Base-by-base conservation (phyloP, 2,329 filamentous ascomycete genomes). In the Stachybotrys chlorohalonatus region DNA sequence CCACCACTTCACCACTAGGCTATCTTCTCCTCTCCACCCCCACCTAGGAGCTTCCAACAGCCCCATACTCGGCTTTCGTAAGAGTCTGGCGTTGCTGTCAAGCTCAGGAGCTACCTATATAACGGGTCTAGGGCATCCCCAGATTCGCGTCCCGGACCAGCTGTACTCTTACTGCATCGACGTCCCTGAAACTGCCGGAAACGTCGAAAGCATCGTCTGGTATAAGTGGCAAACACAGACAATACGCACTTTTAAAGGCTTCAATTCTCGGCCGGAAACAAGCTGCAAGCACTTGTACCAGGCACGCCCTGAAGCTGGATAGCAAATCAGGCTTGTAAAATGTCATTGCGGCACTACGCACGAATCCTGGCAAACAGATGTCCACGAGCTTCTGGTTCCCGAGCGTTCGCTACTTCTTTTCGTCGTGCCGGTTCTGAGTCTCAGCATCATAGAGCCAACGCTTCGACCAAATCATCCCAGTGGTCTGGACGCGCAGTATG, bases 401-500 rank as follows among this genome's bases (percentile, higher is more conserved):
- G 49, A 31, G 36, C 17, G 42, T 49, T 50, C 16, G 52, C 57
- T 15, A 54, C 56, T 6, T 52, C 56, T 32, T 53, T 59, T 30
- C 54, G 53, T 36, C 48, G 58, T 17, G 39, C 51, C 48, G 53
- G 51, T 11, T 47, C 57, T 24, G 56, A 58, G 47, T 51, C 51
- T 48, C 53, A 53, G n/a, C 54, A 24, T 11, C 39, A 51, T 49
- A 49, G 52, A 42, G 53, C 53, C 46, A 50, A 54, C n/a, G 53
- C 16, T 30, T 39, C 57, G 8, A 52, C 45, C 17, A 51, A 56
- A 42, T 31, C 56, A 11, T 56, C 55, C 48, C 59, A 59, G 50
- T 68, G 65, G 66, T 63, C 64, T 7, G 59, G 70, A 5, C 60
- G 64, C 30, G 67, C 64, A 3, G 70, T 75, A 4, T 59, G 73